phyloP scores from a whole-genome alignment of 768 basidiomycete genomes.

The Termitomyces sp. region DNA sequence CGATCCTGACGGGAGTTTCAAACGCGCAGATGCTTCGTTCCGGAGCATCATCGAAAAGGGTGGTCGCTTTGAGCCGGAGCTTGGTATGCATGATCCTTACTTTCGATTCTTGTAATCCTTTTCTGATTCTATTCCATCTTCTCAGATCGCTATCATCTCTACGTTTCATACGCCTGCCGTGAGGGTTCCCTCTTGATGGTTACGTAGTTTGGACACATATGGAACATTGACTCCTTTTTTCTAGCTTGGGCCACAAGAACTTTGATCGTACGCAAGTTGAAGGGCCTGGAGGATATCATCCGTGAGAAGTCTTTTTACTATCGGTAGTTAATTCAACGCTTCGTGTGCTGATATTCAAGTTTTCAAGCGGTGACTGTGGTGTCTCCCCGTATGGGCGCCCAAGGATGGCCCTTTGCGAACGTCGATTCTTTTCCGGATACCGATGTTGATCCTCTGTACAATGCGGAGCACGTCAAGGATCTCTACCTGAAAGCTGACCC shows the following conservation, averaged over 20 bases:
- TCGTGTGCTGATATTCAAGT: slow-evolving; percentile 5
- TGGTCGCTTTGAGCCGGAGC: slow-evolving; percentile 70
- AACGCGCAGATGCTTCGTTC: slow-evolving; percentile 52
- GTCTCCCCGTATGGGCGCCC: slow-evolving; percentile 78
- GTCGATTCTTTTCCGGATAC: slow-evolving; percentile 68
- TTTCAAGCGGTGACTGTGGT: slow-evolving; percentile 70
- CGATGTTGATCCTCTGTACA: slow-evolving; percentile 71
- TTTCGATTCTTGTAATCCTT: background rate
- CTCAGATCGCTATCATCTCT: slow-evolving; percentile 86
- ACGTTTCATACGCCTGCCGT: slow-evolving; percentile 87
- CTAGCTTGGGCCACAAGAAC: slow-evolving; percentile 92
- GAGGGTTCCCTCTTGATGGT: slow-evolving; percentile 20
- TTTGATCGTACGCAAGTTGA: slow-evolving; percentile 85
- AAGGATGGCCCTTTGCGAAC: slow-evolving; percentile 87
- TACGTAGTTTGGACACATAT: slow-evolving; percentile 3
- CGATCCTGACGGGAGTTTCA: slow-evolving; percentile 50
- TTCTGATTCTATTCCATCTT: background rate
- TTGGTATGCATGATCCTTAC: slow-evolving; percentile 44
- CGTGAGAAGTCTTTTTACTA: slow-evolving; percentile 41
- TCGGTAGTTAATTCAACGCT: slow-evolving; percentile 1
- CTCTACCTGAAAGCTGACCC: slow-evolving; percentile 78
- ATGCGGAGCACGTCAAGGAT: slow-evolving; percentile 73
- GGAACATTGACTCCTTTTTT: background rate
- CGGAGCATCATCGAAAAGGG: slow-evolving; percentile 52
- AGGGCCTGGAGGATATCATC: slow-evolving; percentile 85